These are phyloP conservation scores for Globisporangium alternatum DNA, from an alignment of 352 stramenopile genomes.

Conservation along the genomic window DNA sequence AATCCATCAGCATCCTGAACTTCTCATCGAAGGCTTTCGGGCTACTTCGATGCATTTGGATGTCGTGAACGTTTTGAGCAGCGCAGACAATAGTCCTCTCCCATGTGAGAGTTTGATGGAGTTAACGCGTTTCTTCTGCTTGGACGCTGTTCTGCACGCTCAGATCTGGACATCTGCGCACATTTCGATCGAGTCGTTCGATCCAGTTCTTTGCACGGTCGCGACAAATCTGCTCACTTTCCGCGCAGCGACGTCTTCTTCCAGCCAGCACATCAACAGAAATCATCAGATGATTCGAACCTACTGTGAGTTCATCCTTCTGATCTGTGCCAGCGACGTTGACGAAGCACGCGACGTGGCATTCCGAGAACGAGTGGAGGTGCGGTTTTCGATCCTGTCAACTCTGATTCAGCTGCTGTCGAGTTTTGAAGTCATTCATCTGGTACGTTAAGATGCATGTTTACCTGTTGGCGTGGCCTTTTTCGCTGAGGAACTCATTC, in stretches of 20 bases:
- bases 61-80: not conserved
- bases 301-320: slow-evolving; percentile 15
- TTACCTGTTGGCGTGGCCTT: not conserved
- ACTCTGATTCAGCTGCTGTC: slow-evolving; percentile 10
- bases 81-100: not conserved
- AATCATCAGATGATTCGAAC: not conserved
- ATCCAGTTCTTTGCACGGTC: slow-evolving; percentile 4
- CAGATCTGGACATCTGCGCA: slow-evolving; percentile 2
- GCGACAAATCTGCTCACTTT: slow-evolving; percentile 2
- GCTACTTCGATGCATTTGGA: slow-evolving; percentile 11
- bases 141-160: not conserved
- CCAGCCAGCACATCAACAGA: not conserved
- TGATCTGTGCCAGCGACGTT: slow-evolving; percentile 10
- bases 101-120: slow-evolving; percentile 3
- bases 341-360: slow-evolving; percentile 13
- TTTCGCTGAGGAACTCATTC: too few relatives aligned
- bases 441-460: slow-evolving; percentile 1
- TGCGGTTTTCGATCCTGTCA: slow-evolving; percentile 9
- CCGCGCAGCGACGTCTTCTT: not conserved
- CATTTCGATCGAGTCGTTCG: slow-evolving; percentile 6
- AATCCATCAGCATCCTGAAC: not conserved
- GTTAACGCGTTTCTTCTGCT: slow-evolving; percentile 4
- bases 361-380: slow-evolving; percentile 9
- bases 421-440: not conserved
- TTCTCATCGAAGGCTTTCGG: not conserved